Base-by-base conservation (phyloP, 75 land plant species). In the Adiantum capillusveneris region DNA sequence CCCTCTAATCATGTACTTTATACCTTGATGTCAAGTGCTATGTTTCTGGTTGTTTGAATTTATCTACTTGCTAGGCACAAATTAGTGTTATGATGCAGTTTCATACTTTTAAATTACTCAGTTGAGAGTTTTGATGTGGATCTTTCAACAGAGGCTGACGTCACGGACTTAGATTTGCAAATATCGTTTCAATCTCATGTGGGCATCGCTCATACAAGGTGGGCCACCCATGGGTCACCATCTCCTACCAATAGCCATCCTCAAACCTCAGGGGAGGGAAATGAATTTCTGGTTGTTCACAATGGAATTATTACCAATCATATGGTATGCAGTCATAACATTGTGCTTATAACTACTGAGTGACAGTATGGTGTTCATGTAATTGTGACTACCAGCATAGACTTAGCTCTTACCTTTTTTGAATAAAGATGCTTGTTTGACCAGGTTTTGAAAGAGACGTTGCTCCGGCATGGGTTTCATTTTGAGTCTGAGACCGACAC, bases 201-300 rank as follows among this genome's bases (percentile, higher is more conserved):
- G 52, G 98, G 98, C 18, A 94, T 94, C 68, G 98, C 98, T 9
- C 98, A 89, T 58, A 94, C 98, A 25, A 67, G 98, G 20, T 94
- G 98, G 98, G 98, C 98, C 9, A 94, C 96, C 1, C 98, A 94
- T 75, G 98, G 98, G 28, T 83, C 79, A 64, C 98, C 98, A 48
- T 77, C 98, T 59, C 82, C 98, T 3, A 79, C 76, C 59, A 94
- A 94, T 60, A 79, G 98, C 26, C 98, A 94, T 65, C 98, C 98
- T 18, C 96, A 94, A 53, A 71, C 87, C 24, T 94, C 96, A 26
- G 96, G 85, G 22, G 58, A 71, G 43, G 85, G 71, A 27, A 73
- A 94, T 64, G 96, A 94, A 17, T 94, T 94, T 65, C 69, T 94
- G 31, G 98, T 94, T 53, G 98, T 94, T 65, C 98, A 94, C 71